Conservation (phyloP, 495 filamentous ascomycete genomes). For the Annulohypoxylon maeteangense region DNA sequence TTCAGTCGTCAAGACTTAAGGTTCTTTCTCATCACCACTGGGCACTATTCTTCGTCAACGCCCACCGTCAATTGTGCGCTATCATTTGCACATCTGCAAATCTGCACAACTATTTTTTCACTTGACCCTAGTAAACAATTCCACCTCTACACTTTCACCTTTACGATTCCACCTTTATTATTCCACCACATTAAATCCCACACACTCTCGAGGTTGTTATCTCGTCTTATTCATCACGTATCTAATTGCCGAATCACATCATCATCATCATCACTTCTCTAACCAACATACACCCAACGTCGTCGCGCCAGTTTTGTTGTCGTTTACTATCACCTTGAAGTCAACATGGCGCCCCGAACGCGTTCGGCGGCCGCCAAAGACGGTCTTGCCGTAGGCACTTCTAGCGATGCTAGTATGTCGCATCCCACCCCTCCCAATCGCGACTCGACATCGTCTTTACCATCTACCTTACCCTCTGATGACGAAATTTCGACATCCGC, state of each 20-base stretch:
- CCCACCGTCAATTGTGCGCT: neutral
- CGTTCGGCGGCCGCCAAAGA: constrained; percentile 20
- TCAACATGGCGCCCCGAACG: constrained; percentile 40
- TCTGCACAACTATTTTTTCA: neutral
- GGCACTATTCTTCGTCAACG: neutral
- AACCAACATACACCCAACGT: neutral
- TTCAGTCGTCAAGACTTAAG: neutral
- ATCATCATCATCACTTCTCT: neutral
- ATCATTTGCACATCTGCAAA: neutral
- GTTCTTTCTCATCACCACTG: neutral
- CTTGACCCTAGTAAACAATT: neutral
- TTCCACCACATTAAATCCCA: too few species aligned
- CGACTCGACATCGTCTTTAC: constrained; percentile 50
- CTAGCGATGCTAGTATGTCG: too few species aligned
- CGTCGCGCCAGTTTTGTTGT: neutral
- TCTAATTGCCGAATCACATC: neutral
- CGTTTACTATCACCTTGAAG: neutral
- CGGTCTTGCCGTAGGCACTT: neutral
- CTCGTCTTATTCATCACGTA: neutral
- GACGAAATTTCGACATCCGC: constrained; percentile 78
- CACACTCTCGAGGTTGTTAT: neutral
- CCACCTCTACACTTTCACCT: too few species aligned
- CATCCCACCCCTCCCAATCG: neutral
- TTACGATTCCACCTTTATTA: too few species aligned
- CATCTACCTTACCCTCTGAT: constrained; percentile 57